Percentiles rank a stretch among this genome's conserved stretches.
Conservation (phyloP, 257 asterid species). For the Buddleja alternifolia region DNA sequence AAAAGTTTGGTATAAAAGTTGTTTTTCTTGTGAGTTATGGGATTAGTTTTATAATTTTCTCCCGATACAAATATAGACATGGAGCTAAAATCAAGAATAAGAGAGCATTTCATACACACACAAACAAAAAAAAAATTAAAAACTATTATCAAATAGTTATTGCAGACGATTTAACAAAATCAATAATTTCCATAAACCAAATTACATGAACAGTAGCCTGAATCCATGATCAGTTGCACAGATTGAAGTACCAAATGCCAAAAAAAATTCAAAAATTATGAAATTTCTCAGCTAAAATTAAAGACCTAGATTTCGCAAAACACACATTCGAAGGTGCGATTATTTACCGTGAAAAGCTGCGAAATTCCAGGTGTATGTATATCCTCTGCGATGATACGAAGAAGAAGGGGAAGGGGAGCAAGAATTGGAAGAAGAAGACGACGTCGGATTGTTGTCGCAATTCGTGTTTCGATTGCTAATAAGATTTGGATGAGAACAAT, state of each 20-base stretch:
- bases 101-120: too few relatives aligned
- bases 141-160: too few relatives aligned
- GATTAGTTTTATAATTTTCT: too few relatives aligned
- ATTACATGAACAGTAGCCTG: not conserved
- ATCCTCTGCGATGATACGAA: constrained; percentile 26
- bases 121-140: too few relatives aligned
- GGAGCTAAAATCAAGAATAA: too few relatives aligned
- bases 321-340: not conserved
- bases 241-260: not conserved
- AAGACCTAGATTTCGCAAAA: not conserved
- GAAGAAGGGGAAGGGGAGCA: constrained; percentile 40
- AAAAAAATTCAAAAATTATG: not conserved
- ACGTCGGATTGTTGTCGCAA: constrained; percentile 18
- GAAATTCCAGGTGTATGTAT: constrained; percentile 24
- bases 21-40: too few relatives aligned
- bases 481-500: constrained; percentile 28
- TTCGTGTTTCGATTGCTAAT: constrained; percentile 32
- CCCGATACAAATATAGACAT: too few relatives aligned
- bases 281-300: not conserved
- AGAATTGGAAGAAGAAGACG: constrained; percentile 30
- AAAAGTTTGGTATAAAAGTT: too few relatives aligned
- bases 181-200: not conserved
- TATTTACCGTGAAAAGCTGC: constrained; percentile 37
- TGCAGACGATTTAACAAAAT: not conserved
- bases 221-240: not conserved